These are phyloP conservation scores for Bocquillonia castaneifolia DNA, from an alignment of 441 rosid species.

Conservation along the genomic window DNA sequence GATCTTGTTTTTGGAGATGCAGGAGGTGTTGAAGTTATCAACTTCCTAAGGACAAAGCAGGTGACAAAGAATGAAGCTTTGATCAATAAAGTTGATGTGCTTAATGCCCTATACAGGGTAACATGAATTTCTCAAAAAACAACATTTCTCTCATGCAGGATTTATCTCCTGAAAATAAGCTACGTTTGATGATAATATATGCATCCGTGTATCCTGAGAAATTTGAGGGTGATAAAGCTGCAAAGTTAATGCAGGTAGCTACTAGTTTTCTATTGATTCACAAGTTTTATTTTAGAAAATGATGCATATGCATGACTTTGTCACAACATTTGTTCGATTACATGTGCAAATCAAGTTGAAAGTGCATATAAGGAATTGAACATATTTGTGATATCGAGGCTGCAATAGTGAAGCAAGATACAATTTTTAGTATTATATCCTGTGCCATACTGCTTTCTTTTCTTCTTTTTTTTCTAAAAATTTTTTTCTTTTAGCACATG, in stretches of 20 bases:
- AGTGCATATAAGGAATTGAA: background rate
- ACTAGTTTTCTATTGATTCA: background rate
- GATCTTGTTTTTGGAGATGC: slow-evolving; percentile 99
- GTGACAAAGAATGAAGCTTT: slow-evolving; percentile 29
- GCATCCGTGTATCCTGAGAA: slow-evolving; percentile 86
- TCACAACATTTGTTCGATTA: too few relatives aligned
- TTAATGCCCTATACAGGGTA: slow-evolving; percentile 4
- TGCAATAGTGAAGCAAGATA: background rate
- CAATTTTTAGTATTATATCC: background rate
- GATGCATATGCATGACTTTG: background rate
- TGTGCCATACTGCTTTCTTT: background rate
- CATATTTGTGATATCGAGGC: background rate
- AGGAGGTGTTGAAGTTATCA: slow-evolving; percentile 81
- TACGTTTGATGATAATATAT: slow-evolving; percentile 84
- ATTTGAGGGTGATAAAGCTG: slow-evolving; percentile 89
- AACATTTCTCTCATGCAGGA: slow-evolving; percentile 44
- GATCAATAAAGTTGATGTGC: slow-evolving; percentile 4
- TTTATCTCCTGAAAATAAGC: slow-evolving; percentile 74
- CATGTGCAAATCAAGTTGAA: background rate
- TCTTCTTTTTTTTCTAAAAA: too few relatives aligned
- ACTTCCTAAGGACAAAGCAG: slow-evolving; percentile 64
- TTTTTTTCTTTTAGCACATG: too few relatives aligned
- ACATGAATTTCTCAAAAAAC: slow-evolving; percentile 7
- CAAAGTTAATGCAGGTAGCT: slow-evolving; percentile 86
- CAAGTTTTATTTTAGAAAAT: background rate